Evolutionary conservation across 2,329 filamentous ascomycete genomes (phyloP), one percentile per base, ranked within the genome.

Genomic region (Aspergillus glaucus): DNA sequence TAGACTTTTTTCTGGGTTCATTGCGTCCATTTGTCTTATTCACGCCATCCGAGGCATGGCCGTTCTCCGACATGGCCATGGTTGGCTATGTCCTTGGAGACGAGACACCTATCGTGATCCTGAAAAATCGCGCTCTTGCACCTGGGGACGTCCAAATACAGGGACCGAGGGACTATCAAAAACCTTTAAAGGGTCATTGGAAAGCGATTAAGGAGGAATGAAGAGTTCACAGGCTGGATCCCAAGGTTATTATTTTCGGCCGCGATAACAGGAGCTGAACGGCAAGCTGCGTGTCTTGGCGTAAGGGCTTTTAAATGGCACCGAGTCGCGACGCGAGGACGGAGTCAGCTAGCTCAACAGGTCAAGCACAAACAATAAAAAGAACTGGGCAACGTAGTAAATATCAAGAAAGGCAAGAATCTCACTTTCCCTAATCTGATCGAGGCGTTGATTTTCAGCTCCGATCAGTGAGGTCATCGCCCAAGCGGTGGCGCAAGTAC

Each of bases 21-120:
- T 48, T 48, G 37, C 32, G 51, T 14, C 45, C 47, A 24, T 54
- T 50, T 34, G 49, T 21, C 36, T 57, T 61, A 14, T 55, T 53
- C 14, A 45, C 46, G 37, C 50, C 51, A 8, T 61, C 60, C 42
- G 54, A 43, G 22, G 50, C 54, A 49, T 60, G 53, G 15, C 60
- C 65, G 51, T 63, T 66, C 43, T 63, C 59, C 44, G 54, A 34
- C 37, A 54, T 53, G 44, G 53, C 55, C 59, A 65, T 64, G 43
- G 46, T 64, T 47, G 46, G 37, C 17, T 17, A 40, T 40, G 19
- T 21, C 37, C 4, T 40, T 37, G 54, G 46, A 50, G 44, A 50
- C 50, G 44, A 19, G 5, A 47, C 39, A 47, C 46, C 49, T 46
- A 45, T 28, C 8, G 32, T 46, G 46, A 41, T 43, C 32, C n/a